Evolutionary conservation across 148 eudicot species (phyloP), one percentile per base, ranked within the genome.

Genomic region (Fagopyrum homotropicum): DNA sequence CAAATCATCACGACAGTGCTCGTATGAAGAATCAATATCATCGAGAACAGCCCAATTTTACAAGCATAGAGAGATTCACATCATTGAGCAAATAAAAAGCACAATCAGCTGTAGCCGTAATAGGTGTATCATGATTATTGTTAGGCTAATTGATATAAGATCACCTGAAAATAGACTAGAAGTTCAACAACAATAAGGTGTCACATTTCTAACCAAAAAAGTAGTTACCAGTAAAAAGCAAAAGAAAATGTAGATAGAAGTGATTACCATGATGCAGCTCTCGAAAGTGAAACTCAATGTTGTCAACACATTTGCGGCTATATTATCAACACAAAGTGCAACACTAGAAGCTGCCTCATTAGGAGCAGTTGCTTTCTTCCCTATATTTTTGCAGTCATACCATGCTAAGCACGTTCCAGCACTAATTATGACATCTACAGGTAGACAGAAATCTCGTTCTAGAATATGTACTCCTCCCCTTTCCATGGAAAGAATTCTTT

Each of bases 301-400:
- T 64, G 99, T 96, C 86, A 96, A 81, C 69, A 87, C 83, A 87
- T 90, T 88, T 73, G 94, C 88, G 46, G 97, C 97, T 55, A 96
- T 87, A 82, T 86, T 85, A 73, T 89, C 98, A 80, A 92, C 78
- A 83, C 92, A 92, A 72, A 84, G 85, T 73, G 99, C 83, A 75
- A 90, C 81, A 74, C 81, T 81, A 79, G 94, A 92, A 80, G 87
- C 88, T 59, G 87, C 88, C 82, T 86, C 93, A 76, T 89, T 86
- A 79, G 87, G 78, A 84, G 89, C 79, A 82, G 88, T 83, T 57
- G 97, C 85, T 81, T 90, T 96, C 81, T 83, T 88, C 75, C 86
- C 85, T 72, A 96, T 88, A 78, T 89, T 90, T 78, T 81, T 82
- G 85, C 85, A 78, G 88, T 92, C 92, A 86, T 90, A 96, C 99